Evolutionary conservation across 2,329 filamentous ascomycete genomes (phyloP), one percentile per base, ranked within the genome.

Genomic region (Fusarium chaquense): DNA sequence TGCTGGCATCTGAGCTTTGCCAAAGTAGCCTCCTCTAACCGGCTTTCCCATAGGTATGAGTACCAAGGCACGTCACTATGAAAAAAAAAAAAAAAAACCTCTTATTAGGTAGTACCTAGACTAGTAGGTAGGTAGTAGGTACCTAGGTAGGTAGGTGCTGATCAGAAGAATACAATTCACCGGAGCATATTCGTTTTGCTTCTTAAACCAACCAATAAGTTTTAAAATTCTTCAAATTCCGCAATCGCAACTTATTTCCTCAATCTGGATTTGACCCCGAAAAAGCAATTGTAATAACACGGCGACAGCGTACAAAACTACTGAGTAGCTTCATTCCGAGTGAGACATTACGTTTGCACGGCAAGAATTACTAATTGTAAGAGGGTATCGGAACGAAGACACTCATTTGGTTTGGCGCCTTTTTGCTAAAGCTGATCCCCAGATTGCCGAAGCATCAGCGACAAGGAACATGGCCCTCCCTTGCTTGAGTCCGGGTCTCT

Each of bases 271-370:
- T 13, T 58, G 38, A 38, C 38, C 33, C 57, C 45, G 41, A 59
- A 60, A 40, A 59, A 59, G 49, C 28, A 71, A 66, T 36, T 26
- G 43, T 16, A 30, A 28, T 22, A 15, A 46, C 18, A 36, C 20
- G 20, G 12, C 15, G 22, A 24, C 45, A 28, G 3, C 33, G 33
- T 35, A 35, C 24, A 38, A 9, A n/a, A 51, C 26, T 40, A 51
- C 32, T 38, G 35, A 20, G 12, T 63, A 38, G 72, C 62, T 62
- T 38, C 58, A 47, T 63, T 60, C 60, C 51, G 38, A 71, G 65
- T 43, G 55, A 74, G 65, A 73, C 70, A 62, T 47, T 38, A 16
- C 32, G 45, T 35, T 36, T 36, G n/a, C 22, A 57, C 41, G 18
- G 26, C 46, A 52, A 7, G 24, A 43, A 43, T 43, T 43, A 43